These are phyloP conservation scores for Wallacemonas sp. DNA, from an alignment of 208 protist genomes.

Conservation along the genomic window DNA sequence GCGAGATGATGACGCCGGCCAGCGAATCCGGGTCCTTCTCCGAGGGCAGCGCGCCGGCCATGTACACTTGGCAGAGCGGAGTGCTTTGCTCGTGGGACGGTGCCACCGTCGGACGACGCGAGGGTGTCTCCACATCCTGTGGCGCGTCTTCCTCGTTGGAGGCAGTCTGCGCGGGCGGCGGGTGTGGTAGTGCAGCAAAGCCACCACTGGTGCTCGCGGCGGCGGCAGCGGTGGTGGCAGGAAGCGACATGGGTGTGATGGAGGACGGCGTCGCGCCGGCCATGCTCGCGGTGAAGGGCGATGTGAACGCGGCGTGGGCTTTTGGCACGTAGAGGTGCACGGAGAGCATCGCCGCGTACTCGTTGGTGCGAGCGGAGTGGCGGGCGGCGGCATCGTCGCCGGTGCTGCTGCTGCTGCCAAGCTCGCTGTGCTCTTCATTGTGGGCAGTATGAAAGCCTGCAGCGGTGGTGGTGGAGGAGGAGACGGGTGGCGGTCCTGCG, in stretches of 20 bases:
- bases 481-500: not conserved
- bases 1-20: slow-evolving; percentile 8
- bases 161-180: no score
- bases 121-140: no score
- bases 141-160: no score
- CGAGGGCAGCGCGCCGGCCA: not conserved
- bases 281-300: slow-evolving; percentile 6
- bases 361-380: slow-evolving; percentile 8
- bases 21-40: slow-evolving; percentile 14
- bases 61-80: slow-evolving; percentile 8
- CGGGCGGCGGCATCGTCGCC: not conserved
- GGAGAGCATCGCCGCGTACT: slow-evolving; percentile 2
- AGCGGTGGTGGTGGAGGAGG: not conserved
- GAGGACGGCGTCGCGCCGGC: not conserved
- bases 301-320: not conserved
- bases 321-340: slow-evolving; percentile 7
- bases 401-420: not conserved
- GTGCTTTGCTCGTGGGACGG: not conserved
- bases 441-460: no score
- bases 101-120: no score
- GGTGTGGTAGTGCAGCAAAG: no score
- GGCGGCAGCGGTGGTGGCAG: not conserved
- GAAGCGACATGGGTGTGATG: slow-evolving; percentile 1
- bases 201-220: no score
- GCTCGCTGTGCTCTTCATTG: slow-evolving; percentile 5